These are phyloP conservation scores for Arabidopsis arenosa DNA, from an alignment of 345 rosid species.

Conservation along the genomic window DNA sequence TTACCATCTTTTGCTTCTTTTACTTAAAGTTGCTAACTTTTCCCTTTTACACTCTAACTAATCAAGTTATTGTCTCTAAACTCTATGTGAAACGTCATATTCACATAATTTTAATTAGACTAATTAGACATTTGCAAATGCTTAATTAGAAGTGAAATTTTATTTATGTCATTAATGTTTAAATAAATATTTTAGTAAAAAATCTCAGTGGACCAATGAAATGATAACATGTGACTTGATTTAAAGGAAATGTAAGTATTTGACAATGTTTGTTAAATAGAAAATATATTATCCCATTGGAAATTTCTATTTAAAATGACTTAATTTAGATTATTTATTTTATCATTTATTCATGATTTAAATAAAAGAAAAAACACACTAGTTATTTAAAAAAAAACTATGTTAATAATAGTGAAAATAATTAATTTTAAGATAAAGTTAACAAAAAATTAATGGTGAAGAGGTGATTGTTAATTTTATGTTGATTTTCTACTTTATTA, in stretches of 20 bases:
- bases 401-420: conserved; percentile 28
- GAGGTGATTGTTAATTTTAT: conserved; percentile 2
- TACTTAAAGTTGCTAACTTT: conserved; percentile 39
- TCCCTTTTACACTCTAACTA: conserved; percentile 27
- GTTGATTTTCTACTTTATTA: neutral
- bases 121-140: neutral
- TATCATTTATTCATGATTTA: neutral
- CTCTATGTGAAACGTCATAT: conserved; percentile 20
- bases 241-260: neutral
- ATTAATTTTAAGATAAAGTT: neutral
- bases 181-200: neutral
- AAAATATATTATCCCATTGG: neutral
- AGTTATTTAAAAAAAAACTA: neutral
- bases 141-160: neutral
- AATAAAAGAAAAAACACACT: neutral
- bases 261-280: neutral
- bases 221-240: conserved; percentile 11
- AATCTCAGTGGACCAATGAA: neutral
- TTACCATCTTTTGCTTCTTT: conserved; percentile 21
- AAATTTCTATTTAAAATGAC: neutral
- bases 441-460: conserved; percentile 9
- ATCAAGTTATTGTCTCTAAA: conserved; percentile 14
- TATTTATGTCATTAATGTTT: neutral
- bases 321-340: neutral
- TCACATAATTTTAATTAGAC: conserved; percentile 11